phyloP scores from a whole-genome alignment of 495 filamentous ascomycete genomes.

The Penicillium paradoxum region DNA sequence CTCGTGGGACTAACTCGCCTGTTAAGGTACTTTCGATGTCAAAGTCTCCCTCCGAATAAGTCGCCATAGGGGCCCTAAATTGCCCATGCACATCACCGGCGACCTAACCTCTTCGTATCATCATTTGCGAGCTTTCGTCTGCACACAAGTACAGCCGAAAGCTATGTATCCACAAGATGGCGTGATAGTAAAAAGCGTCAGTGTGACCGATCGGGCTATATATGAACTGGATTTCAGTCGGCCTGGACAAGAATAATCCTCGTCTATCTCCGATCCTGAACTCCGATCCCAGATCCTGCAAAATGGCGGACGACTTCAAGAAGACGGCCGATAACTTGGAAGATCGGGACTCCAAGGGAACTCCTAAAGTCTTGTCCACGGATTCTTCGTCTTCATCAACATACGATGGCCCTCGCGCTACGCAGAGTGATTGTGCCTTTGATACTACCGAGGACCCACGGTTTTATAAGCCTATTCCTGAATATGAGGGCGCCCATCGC shows the following conservation, averaged over 20 bases:
- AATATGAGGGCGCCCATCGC: conserved; percentile 67
- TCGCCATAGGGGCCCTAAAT: conserved; percentile 4
- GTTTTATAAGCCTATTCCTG: conserved; percentile 55
- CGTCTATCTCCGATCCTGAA: neutral
- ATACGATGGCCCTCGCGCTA: conserved; percentile 11
- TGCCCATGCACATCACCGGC: neutral
- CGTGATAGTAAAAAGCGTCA: conserved; percentile 14
- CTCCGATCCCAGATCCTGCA: neutral
- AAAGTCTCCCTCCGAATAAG: neutral
- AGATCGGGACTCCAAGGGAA: conserved; percentile 9
- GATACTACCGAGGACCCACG: conserved; percentile 38
- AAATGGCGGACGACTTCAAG: conserved; percentile 20
- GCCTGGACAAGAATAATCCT: neutral
- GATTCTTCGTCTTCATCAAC: conserved; percentile 26
- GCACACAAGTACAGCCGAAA: neutral
- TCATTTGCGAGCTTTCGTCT: neutral
- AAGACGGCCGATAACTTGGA: neutral
- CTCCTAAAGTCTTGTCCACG: conserved; percentile 4
- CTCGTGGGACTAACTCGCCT: neutral
- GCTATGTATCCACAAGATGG: conserved; percentile 11
- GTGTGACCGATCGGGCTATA: neutral
- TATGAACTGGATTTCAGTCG: conserved; percentile 2
- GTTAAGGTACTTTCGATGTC: too few relatives aligned
- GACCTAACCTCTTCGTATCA: neutral
- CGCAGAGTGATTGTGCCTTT: conserved; percentile 28